Base-by-base conservation (phyloP, 768 basidiomycete species). In the Trametes maxima region DNA sequence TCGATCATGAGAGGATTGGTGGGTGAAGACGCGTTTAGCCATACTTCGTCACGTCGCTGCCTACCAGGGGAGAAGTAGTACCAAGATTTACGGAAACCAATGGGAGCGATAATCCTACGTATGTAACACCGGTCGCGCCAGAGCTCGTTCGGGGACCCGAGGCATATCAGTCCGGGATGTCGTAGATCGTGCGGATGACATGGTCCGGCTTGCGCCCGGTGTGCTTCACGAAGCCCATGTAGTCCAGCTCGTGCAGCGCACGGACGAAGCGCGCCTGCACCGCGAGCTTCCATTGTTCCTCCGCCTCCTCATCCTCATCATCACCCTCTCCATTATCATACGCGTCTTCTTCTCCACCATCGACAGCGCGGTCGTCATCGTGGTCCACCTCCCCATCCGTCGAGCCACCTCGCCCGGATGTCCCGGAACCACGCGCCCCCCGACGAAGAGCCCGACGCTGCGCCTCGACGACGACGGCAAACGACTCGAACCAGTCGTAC, bases 401-500 rank as follows among this genome's bases (percentile, higher is more conserved):
- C 35, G 16, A 16, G 19, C 43, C 53, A 8, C 28, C 57, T 40
- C 24, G 17, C 16, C 40, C 45, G 54, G 69, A 19, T 67, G 59
- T 61, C 75, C 73, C 14, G 28, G 12, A 1, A 12, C 62, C 67
- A 35, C 24, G 45, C 21, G 60, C 74, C 70, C 53, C 65, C 8
- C 66, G 59, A 22, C 62, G 57, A 53, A 69, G 54, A 11, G 68
- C 68, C 59, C 63, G 57, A 17, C 73, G 72, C 73, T 89, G 89
- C 0, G 74, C 75, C 70, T 91, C 90, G 54, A 94, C 73, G 35
- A 83, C 87, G 21, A 78, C 72, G 35, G 82, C 79, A 71, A 94
- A 95, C 22, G 88, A 82, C 65, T 90, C 86, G 68, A 86, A 93
- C 93, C 92, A 94, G 72, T 95, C 93, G 70, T 90, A 93, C 2